A percentile compares a stretch with the other conserved stretches of the same genome.
phyloP scores from a whole-genome alignment of 139 green algal genomes.

The Penium margaritaceum region DNA sequence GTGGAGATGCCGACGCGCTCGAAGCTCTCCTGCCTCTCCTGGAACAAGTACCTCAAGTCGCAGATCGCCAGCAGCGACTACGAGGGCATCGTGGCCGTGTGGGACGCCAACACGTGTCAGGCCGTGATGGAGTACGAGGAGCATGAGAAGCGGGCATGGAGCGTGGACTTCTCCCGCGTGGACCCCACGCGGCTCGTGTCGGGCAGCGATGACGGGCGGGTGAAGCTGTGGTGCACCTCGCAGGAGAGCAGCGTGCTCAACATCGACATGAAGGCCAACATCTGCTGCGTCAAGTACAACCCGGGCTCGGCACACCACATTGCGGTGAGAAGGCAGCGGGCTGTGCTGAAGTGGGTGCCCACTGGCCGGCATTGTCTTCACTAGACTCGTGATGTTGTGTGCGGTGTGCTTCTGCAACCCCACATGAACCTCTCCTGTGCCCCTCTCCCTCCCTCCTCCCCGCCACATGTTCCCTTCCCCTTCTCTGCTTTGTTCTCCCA shows the following conservation, averaged over 20 bases:
- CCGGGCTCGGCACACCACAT: constrained; percentile 62
- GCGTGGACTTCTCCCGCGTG: constrained; percentile 65
- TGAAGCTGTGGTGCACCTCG: constrained; percentile 50
- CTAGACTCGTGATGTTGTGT: too few relatives aligned
- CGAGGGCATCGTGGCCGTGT: constrained; percentile 69
- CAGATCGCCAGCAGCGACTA: constrained; percentile 73
- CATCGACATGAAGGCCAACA: constrained; percentile 74
- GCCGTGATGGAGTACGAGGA: constrained; percentile 70
- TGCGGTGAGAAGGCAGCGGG: too few relatives aligned
- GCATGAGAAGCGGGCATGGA: constrained; percentile 85
- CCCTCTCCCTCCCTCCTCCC: too few relatives aligned
- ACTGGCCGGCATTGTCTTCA: too few relatives aligned
- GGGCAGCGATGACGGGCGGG: constrained; percentile 76
- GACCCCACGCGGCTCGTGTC: constrained; percentile 59
- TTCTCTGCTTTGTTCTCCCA: too few relatives aligned
- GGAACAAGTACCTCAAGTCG: constrained; percentile 61
- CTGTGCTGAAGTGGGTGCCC: too few relatives aligned
- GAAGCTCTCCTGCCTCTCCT: constrained; percentile 75
- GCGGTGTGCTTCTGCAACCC: too few relatives aligned
- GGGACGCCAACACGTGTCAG: constrained; percentile 52
- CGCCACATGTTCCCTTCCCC: too few relatives aligned
- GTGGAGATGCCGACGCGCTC: constrained; percentile 62
- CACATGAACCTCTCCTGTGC: too few relatives aligned
- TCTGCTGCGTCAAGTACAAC: constrained; percentile 81
- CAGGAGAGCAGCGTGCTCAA: constrained; percentile 48